phyloP scores from a whole-genome alignment of 257 asterid genomes.

The Marsdenia floribunda region DNA sequence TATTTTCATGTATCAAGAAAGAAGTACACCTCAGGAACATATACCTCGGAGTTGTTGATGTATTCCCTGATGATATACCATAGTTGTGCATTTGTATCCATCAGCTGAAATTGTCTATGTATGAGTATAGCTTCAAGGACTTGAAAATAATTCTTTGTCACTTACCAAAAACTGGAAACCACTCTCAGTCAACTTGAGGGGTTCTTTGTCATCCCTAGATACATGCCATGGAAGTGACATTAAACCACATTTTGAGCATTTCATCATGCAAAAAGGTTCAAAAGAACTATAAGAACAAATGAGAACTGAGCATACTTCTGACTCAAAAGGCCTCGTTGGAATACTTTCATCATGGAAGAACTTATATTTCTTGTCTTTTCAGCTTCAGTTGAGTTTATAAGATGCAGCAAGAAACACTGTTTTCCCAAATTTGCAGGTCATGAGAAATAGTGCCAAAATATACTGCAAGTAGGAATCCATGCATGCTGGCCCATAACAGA shows the following conservation, averaged over 20 bases:
- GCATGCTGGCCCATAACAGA: conserved; percentile 18
- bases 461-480: conserved; percentile 27
- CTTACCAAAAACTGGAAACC: conserved; percentile 98
- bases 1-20: neutral
- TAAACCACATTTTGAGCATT: conserved; percentile 19
- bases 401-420: conserved; percentile 94
- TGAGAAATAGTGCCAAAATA: conserved; percentile 36
- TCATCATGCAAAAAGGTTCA: neutral
- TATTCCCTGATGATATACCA: conserved; percentile 99
- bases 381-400: conserved; percentile 79
- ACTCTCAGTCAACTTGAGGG: conserved; percentile 80
- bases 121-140: conserved; percentile 32
- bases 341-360: conserved; percentile 91
- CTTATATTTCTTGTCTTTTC: conserved; percentile 79
- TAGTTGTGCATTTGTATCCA: conserved; percentile 98
- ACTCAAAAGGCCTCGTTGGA: conserved; percentile 91
- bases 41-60: conserved; percentile 89
- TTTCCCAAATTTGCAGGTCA: conserved; percentile 44
- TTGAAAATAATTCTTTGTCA: conserved; percentile 19
- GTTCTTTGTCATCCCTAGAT: conserved; percentile 84
- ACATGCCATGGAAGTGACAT: conserved; percentile 24
- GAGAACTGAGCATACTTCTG: conserved; percentile 58
- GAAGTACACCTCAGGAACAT: conserved; percentile 8
- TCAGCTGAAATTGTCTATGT: conserved; percentile 54
- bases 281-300: conserved; percentile 11